Evolutionary conservation across 2,329 filamentous ascomycete species (phyloP).

Genomic region (Penicillium nordicum): DNA sequence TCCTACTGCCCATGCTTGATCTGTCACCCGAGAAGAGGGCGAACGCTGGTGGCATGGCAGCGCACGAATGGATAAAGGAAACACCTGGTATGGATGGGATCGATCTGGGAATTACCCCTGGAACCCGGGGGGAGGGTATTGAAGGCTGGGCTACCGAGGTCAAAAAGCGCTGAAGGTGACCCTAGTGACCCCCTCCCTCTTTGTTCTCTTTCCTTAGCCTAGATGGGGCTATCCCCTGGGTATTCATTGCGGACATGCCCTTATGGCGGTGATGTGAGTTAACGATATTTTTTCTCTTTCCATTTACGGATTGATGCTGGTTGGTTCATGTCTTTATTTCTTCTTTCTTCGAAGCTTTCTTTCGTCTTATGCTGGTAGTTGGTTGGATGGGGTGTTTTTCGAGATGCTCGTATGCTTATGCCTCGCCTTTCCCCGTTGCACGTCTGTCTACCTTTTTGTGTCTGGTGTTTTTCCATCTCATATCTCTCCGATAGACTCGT

Average conservation of each 20-base stretch:
- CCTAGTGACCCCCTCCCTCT: neutral
- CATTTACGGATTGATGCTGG: conserved; percentile 25
- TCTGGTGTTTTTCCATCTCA: neutral
- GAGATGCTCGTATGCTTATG: conserved; percentile 3
- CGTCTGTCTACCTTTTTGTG: neutral
- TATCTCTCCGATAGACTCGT: neutral
- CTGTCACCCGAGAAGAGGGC: conserved; percentile 82
- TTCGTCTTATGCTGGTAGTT: conserved; percentile 6
- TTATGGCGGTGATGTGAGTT: conserved; percentile 22
- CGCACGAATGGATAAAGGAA: conserved; percentile 76
- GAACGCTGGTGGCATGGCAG: conserved; percentile 93
- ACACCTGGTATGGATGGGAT: conserved; percentile 84
- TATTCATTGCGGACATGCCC: conserved; percentile 11
- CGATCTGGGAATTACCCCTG: conserved; percentile 71
- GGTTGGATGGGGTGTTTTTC: conserved; percentile 9
- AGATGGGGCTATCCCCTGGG: conserved; percentile 11
- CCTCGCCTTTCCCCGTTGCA: neutral
- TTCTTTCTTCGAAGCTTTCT: conserved; percentile 8
- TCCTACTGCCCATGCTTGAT: conserved; percentile 87
- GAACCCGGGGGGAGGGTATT: conserved; percentile 84
- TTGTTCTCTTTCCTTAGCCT: conserved; percentile 9
- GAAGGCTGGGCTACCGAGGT: conserved; percentile 90
- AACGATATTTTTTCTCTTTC: conserved; percentile 27
- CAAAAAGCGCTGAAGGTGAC: conserved; percentile 57
- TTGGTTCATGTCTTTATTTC: conserved; percentile 17